These are phyloP conservation scores for Liriodendron chinense DNA, from an alignment of 164 flowering plant genomes.

Conservation along the genomic window DNA sequence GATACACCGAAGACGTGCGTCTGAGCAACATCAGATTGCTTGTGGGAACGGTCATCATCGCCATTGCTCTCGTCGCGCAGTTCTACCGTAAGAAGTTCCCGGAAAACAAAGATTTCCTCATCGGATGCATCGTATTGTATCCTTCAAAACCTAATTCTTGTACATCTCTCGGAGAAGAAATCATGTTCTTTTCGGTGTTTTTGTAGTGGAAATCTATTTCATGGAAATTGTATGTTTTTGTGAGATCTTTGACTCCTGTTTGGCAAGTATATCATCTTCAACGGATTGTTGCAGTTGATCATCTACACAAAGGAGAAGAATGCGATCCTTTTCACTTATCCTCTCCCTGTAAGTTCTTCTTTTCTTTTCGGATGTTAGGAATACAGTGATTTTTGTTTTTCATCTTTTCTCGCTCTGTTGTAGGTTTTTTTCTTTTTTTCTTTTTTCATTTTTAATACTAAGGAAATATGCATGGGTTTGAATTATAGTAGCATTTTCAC, in stretches of 20 bases:
- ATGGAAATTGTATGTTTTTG: background rate
- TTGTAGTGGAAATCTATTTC: conserved; percentile 22
- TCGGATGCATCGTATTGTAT: conserved; percentile 83
- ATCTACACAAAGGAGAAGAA: conserved; percentile 77
- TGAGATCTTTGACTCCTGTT: conserved; percentile 45
- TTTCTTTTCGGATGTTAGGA: background rate
- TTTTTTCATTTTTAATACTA: too few species aligned
- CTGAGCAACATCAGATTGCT: conserved; percentile 72
- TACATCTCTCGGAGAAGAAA: background rate
- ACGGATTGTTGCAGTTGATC: conserved; percentile 74
- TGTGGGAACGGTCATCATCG: conserved; percentile 63
- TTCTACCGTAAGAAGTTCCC: conserved; percentile 94
- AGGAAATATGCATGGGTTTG: too few species aligned
- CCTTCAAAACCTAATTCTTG: conserved; percentile 33
- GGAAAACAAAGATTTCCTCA: conserved; percentile 65
- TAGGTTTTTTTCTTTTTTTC: too few species aligned
- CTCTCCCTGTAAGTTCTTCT: conserved; percentile 53
- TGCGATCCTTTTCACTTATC: conserved; percentile 80
- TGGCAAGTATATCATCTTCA: conserved; percentile 64
- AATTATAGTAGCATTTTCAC: too few species aligned
- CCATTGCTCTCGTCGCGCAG: conserved; percentile 80
- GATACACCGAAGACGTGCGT: conserved; percentile 74
- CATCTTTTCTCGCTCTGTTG: too few species aligned
- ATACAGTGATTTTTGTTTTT: too few species aligned
- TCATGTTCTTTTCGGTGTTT: background rate